phyloP scores from a whole-genome alignment of 75 land plant genomes.

The Ceratopteris richardii region DNA sequence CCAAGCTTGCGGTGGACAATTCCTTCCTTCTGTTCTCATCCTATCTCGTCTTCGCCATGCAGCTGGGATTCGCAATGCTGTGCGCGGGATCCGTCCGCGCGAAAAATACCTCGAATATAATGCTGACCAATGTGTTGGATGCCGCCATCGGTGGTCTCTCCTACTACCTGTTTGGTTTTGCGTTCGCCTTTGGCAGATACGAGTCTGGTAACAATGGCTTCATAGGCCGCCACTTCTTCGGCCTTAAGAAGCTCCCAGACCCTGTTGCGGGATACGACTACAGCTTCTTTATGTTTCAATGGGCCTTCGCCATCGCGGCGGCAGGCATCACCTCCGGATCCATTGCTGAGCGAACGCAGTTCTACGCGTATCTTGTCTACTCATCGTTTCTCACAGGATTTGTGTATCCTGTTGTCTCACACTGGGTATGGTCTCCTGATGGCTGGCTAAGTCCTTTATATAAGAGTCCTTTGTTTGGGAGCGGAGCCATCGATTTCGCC shows the following conservation, averaged over 20 bases:
- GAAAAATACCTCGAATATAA: conserved; percentile 63
- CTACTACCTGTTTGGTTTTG: conserved; percentile 39
- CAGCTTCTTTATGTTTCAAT: conserved; percentile 32
- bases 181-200: conserved; percentile 32
- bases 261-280: conserved; percentile 15
- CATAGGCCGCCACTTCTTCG: conserved; percentile 32
- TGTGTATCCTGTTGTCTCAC: too few relatives aligned
- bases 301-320: too few relatives aligned
- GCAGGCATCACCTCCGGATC: too few relatives aligned
- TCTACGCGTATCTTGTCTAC: too few relatives aligned
- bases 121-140: conserved; percentile 63
- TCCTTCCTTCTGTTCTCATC: conserved; percentile 46
- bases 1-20: conserved; percentile 19
- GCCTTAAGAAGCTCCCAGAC: conserved; percentile 17
- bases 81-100: conserved; percentile 63
- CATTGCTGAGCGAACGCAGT: too few relatives aligned
- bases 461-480: too few relatives aligned
- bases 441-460: too few relatives aligned
- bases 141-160: conserved; percentile 44
- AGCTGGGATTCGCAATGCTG: conserved; percentile 66
- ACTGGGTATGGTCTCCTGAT: too few relatives aligned
- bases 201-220: conserved; percentile 21
- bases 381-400: too few relatives aligned
- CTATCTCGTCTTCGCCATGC: conserved; percentile 59
- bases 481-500: too few relatives aligned